Base-by-base conservation (phyloP, 1,139 yeast species). In the Saccharomycopsis phalli region DNA sequence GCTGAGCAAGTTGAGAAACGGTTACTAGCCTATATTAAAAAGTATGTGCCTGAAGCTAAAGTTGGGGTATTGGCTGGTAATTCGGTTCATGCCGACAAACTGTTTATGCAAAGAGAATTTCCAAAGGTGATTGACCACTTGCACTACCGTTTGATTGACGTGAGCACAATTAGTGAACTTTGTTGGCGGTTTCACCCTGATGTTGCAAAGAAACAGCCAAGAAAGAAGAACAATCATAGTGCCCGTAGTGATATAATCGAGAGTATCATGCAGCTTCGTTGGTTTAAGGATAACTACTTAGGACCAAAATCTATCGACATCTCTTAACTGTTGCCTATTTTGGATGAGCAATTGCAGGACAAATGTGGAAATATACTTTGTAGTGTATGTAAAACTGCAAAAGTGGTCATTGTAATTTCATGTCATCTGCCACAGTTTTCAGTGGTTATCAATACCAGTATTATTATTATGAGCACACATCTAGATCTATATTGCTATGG, bases 191-290 rank as follows among this genome's bases (percentile, higher is more conserved):
- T 84, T 56, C 83, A 84, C 55, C 81, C 84, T 0, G 60, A 59
- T 7, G 61, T 88, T 38, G 63, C 77, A 66, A 59, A 58, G 34
- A 55, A 62, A 19, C 62, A 67, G 32, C 96, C 97, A 1, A 63
- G 64, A 41, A 88, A 91, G 60, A 60, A 60, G 35, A 68, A 70
- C 11, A 68, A 68, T 1, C 99, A 93, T 57, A 88, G 97, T 0
- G 98, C 98, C 0, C 72, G 72, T 50, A 68, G 78, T 8, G 99
- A 93, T 59, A 88, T 93, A 37, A 54, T 83, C 41, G 98, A 91
- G 57, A 84, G 95, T 54, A 88, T 93, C 32, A 73, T 62, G 10
- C 95, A 91, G 56, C 66, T 91, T 53, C 70, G 67, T 51, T 91
- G 93, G 86, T 86, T 79, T 57, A 65, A 71, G 42, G 73, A 77